Percentiles rank a stretch among this genome's conserved stretches.
These are phyloP conservation scores for Clonostachys rhizophaga DNA, from an alignment of 2,329 filamentous ascomycete genomes.

Conservation along the genomic window DNA sequence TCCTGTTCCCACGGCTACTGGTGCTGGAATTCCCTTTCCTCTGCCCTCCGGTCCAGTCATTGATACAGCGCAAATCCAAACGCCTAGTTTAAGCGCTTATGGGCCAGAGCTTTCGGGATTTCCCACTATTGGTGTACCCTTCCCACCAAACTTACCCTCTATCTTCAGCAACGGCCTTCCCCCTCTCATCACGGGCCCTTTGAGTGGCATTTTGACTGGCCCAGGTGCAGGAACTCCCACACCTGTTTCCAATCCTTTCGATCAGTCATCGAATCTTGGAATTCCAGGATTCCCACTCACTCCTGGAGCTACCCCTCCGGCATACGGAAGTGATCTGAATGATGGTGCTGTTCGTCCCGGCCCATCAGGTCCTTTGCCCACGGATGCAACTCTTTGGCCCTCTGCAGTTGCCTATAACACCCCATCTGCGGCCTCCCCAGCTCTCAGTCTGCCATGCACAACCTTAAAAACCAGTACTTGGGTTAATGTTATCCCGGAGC, in stretches of 20 bases:
- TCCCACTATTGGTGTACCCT: neutral
- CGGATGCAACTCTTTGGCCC: conserved; percentile 4
- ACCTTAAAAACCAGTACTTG: conserved; percentile 27
- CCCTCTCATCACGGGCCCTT: conserved; percentile 2
- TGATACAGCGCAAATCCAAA: neutral
- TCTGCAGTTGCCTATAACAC: conserved; percentile 1
- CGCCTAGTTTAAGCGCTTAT: neutral
- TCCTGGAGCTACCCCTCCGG: conserved; percentile 1
- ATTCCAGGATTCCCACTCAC: neutral
- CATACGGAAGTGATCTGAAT: neutral
- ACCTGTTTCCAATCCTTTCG: conserved; percentile 3
- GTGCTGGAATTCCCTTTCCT: conserved; percentile 3
- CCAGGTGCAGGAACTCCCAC: conserved; percentile 5
- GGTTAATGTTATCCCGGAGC: conserved; percentile 28
- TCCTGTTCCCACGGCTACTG: conserved; percentile 5
- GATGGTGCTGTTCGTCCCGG: neutral
- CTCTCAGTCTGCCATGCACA: conserved; percentile 2
- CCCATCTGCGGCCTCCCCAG: neutral
- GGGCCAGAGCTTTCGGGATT: neutral
- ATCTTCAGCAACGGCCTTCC: neutral
- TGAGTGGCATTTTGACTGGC: conserved; percentile 2
- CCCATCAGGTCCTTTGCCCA: neutral
- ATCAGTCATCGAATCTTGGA: neutral
- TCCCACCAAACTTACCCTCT: neutral
- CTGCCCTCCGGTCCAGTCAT: conserved; percentile 4